These are phyloP conservation scores for Tricholoma terreum DNA, from an alignment of 768 basidiomycete species.

Conservation along the genomic window DNA sequence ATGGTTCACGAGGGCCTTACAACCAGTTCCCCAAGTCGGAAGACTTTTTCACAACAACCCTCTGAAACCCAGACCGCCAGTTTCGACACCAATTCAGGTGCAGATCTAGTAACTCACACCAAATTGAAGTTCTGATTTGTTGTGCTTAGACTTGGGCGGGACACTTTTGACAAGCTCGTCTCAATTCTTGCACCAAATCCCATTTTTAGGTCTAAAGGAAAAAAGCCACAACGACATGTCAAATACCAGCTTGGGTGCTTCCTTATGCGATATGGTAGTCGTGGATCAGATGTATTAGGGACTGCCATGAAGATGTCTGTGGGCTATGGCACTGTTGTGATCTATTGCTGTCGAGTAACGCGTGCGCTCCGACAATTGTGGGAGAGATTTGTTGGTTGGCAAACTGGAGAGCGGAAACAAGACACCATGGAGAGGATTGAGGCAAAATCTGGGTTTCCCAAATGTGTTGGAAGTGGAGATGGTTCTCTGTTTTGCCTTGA, in stretches of 20 bases:
- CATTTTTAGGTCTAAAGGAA: constrained; percentile 4
- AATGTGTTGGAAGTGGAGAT: constrained; percentile 22
- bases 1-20: constrained; percentile 5
- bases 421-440: constrained; percentile 9
- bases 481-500: constrained; percentile 15
- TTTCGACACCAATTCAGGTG: constrained; percentile 10
- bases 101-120: neutral
- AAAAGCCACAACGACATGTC: constrained; percentile 6
- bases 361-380: constrained; percentile 17
- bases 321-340: constrained; percentile 17
- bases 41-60: constrained; percentile 12
- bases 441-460: neutral
- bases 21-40: constrained; percentile 10
- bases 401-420: constrained; percentile 3
- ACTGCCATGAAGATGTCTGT: constrained; percentile 18
- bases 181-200: constrained; percentile 4
- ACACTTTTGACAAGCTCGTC: constrained; percentile 7
- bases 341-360: constrained; percentile 16
- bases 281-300: constrained; percentile 7
- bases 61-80: constrained; percentile 6
- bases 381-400: constrained; percentile 14
- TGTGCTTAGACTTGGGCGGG: constrained; percentile 3
- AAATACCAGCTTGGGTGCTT: constrained; percentile 10
- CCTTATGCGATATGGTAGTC: constrained; percentile 8
- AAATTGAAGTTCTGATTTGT: no score